These are phyloP conservation scores for Magnaporthiopsis incrustans DNA, from an alignment of 2,329 filamentous ascomycete species.

Conservation along the genomic window DNA sequence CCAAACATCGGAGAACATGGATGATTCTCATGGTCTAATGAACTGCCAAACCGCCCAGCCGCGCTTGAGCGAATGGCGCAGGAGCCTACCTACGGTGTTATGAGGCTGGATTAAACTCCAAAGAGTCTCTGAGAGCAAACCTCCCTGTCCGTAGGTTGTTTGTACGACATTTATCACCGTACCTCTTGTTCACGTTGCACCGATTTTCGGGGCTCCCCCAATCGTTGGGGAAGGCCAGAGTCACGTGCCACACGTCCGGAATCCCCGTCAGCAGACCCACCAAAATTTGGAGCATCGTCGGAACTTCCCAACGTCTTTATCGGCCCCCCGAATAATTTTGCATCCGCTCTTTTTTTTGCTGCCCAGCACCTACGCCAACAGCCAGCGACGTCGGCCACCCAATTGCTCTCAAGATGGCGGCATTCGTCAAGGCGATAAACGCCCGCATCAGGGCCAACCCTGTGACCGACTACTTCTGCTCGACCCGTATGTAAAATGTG, in stretches of 20 bases:
- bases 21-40: background rate
- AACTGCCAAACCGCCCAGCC: background rate
- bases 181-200: background rate
- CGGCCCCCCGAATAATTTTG: background rate
- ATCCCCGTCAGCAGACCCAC: background rate
- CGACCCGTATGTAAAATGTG: slow-evolving; percentile 62
- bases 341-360: background rate
- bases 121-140: too few relatives aligned
- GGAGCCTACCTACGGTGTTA: too few relatives aligned
- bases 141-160: too few relatives aligned
- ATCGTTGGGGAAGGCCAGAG: background rate
- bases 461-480: slow-evolving; percentile 73
- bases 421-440: slow-evolving; percentile 71
- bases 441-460: slow-evolving; percentile 80
- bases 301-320: slow-evolving; percentile 3
- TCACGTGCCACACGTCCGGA: background rate
- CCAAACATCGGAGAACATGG: background rate
- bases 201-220: background rate
- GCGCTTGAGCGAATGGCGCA: too few relatives aligned
- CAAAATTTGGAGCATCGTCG: slow-evolving; percentile 7
- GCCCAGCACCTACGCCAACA: background rate
- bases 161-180: background rate
- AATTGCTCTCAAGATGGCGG: slow-evolving; percentile 54
- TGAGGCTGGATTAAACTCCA: too few relatives aligned
- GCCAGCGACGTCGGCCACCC: slow-evolving; percentile 5